A percentile compares a stretch with the other conserved stretches of the same genome.
phyloP scores from a whole-genome alignment of 148 eudicot genomes.

The Spergularia marina region DNA sequence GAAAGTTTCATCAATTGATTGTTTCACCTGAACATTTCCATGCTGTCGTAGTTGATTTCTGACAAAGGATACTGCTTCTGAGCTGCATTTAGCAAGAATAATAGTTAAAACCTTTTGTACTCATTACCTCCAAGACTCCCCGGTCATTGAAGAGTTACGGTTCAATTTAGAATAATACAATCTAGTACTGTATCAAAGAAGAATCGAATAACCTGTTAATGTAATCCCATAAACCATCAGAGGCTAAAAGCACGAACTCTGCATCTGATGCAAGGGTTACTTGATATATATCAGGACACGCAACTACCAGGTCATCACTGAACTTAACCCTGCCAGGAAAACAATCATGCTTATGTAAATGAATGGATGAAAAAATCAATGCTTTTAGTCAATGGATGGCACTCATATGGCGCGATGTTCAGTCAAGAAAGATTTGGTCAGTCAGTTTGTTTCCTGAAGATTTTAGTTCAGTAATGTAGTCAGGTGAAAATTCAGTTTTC shows the following conservation, averaged over 20 bases:
- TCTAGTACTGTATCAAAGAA: not conserved
- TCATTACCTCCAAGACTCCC: no score
- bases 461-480: no score
- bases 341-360: slow-evolving; percentile 5
- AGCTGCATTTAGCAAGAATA: slow-evolving; percentile 48
- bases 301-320: slow-evolving; percentile 65
- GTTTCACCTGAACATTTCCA: slow-evolving; percentile 82
- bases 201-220: slow-evolving; percentile 55
- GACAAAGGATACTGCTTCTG: slow-evolving; percentile 65
- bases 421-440: no score
- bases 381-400: no score
- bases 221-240: slow-evolving; percentile 99
- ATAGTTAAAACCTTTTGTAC: not conserved
- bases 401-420: no score
- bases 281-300: slow-evolving; percentile 73
- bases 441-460: no score
- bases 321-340: slow-evolving; percentile 53
- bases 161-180: not conserved
- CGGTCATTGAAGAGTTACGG: not conserved
- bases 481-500: no score
- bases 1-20: not conserved
- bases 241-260: slow-evolving; percentile 75
- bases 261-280: slow-evolving; percentile 67
- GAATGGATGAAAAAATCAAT: not conserved
- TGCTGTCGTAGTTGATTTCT: slow-evolving; percentile 76